Evolutionary conservation across 768 basidiomycete genomes (phyloP), one percentile per base, ranked within the genome.

Genomic region (Boletellus sp.): DNA sequence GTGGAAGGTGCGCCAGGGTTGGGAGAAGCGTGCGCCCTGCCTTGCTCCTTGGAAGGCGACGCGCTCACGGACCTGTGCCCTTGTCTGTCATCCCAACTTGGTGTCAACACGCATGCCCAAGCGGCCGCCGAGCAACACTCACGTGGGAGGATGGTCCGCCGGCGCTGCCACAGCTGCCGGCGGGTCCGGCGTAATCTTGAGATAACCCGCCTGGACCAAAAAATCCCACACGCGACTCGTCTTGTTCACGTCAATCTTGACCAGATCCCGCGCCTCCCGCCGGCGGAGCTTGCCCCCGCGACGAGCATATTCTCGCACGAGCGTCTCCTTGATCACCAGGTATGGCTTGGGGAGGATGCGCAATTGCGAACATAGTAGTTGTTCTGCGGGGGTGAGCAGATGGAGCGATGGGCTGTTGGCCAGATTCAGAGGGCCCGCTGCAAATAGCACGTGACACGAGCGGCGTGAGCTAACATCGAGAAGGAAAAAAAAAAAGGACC

Each of bases 271-370:
- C 13, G 93, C 91, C 67, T 96, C 93, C 47, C 93, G 78, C 24
- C 90, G 79, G 42, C 89, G 87, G 38, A 97, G 76, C 65, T 90
- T 88, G 11, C 94, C 94, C 19, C 89, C 87, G 47, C 93, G 77
- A 24, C 93, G 79, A 1, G 90, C 91, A 59, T 92, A 96, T 72
- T 98, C 95, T 31, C 93, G 82, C 24, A 99, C 85, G 36, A 96
- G 81, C 5, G 88, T 91, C 68, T 96, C 93, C 66, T 99, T 99
- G 72, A 98, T 90, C 52, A 89, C 83, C 44, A 99, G 83, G 66
- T 96, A 99, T 1, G 95, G 93, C 62, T 92, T 91, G 1, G 95
- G 95, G 17, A 96, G 77, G 50, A 99, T 93, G 6, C 94, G 87
- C 24, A 98, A 77, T 47, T 81, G 78, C 3, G 92, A 89, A 66